Percentiles rank a stretch among this genome's conserved stretches.
phyloP scores from a whole-genome alignment of 176 grass and related monocot species.

The Aegilops bicornis region DNA sequence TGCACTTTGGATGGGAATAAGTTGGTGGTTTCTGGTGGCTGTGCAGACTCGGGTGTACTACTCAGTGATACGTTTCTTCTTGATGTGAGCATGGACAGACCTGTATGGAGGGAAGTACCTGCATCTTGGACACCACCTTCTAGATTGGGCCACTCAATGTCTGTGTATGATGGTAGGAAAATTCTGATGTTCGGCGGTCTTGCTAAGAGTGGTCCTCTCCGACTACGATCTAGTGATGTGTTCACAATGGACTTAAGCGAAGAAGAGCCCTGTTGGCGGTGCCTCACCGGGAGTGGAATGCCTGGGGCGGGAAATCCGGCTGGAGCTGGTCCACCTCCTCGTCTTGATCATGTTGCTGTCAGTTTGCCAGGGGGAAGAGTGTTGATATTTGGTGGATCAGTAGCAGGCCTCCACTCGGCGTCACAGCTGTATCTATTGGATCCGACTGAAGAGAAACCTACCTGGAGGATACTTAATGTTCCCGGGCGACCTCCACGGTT shows the following conservation, averaged over 20 bases:
- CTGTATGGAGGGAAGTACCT: conserved; percentile 88
- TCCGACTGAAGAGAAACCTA: conserved; percentile 92
- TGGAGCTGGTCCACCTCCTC: conserved; percentile 79
- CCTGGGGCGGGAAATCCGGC: conserved; percentile 86
- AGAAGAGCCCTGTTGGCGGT: conserved; percentile 80
- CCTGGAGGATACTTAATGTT: conserved; percentile 86
- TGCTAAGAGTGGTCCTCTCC: conserved; percentile 83
- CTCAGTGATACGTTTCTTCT: conserved; percentile 90
- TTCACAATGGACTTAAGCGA: conserved; percentile 96
- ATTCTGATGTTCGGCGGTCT: conserved; percentile 94
- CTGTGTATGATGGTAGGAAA: conserved; percentile 64
- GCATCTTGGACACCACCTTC: conserved; percentile 87
- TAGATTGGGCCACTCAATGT: conserved; percentile 78
- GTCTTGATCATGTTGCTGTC: conserved; percentile 89
- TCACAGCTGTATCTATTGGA: conserved; percentile 87
- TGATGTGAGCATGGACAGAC: conserved; percentile 85
- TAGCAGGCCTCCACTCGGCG: conserved; percentile 86
- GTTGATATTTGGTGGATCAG: conserved; percentile 91
- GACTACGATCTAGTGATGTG: conserved; percentile 78
- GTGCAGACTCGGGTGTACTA: conserved; percentile 89
- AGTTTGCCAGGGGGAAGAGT: conserved; percentile 74
- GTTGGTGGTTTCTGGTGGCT: conserved; percentile 91
- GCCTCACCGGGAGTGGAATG: conserved; percentile 87
- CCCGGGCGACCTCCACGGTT: conserved; percentile 74
- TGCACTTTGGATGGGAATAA: conserved; percentile 85